These are phyloP conservation scores for Aspergillus niger DNA, from an alignment of 2,329 filamentous ascomycete genomes.

Conservation along the genomic window DNA sequence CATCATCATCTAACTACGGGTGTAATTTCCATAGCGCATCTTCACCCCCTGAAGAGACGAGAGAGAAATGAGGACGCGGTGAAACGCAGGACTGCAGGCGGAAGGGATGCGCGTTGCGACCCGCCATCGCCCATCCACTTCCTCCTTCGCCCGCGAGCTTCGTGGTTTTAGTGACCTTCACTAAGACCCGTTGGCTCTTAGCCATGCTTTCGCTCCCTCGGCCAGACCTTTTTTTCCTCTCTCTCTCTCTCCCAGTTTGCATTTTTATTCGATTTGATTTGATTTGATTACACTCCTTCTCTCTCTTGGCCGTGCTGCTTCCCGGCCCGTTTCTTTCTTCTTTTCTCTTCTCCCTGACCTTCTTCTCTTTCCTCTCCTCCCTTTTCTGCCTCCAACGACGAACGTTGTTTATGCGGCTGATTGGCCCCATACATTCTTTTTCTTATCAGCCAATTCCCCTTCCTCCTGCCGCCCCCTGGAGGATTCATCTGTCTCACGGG, in stretches of 20 bases:
- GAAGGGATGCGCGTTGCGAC: conserved; percentile 22
- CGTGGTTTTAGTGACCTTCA: conserved; percentile 9
- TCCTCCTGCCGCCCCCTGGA: too few relatives aligned
- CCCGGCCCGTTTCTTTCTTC: conserved; percentile 1
- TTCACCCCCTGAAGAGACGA: too few relatives aligned
- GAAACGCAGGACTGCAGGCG: conserved; percentile 14
- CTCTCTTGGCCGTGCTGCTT: not conserved
- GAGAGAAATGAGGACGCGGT: conserved; percentile 10
- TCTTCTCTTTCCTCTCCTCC: conserved; percentile 8
- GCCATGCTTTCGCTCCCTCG: not conserved
- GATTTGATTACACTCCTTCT: not conserved
- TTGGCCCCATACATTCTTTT: not conserved
- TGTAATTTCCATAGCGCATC: too few relatives aligned
- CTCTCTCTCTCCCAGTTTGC: too few relatives aligned
- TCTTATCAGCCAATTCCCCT: not conserved
- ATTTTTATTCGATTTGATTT: too few relatives aligned
- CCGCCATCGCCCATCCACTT: not conserved
- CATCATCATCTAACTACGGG: not conserved
- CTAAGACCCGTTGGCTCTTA: conserved; percentile 3
- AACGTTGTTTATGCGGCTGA: not conserved
- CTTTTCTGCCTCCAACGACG: not conserved
- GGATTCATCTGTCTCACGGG: too few relatives aligned
- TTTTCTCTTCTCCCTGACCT: not conserved
- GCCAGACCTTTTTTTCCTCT: conserved; percentile 8
- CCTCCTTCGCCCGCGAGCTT: not conserved